Percentiles rank a stretch among this genome's conserved stretches.
These are phyloP conservation scores for Leccinum truebloodii DNA, from an alignment of 768 basidiomycete species.

Conservation along the genomic window DNA sequence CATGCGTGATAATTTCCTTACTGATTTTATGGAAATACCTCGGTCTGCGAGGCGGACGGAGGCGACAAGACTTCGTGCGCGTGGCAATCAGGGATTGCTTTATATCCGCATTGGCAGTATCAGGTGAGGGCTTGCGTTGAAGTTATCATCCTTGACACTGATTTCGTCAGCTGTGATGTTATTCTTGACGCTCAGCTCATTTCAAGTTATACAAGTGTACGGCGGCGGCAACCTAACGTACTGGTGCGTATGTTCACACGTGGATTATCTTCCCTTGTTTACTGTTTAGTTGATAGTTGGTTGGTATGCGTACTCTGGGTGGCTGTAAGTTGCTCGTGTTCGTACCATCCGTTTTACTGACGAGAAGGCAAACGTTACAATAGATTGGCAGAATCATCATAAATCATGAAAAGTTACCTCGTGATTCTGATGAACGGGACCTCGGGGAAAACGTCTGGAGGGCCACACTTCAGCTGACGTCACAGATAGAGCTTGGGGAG, in stretches of 20 bases:
- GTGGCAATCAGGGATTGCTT: slow-evolving; percentile 18
- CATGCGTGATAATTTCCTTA: slow-evolving; percentile 11
- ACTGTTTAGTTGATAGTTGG: slow-evolving; percentile 14
- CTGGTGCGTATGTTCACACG: slow-evolving; percentile 11
- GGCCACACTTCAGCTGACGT: neutral
- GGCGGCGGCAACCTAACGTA: slow-evolving; percentile 20
- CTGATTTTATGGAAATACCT: slow-evolving; percentile 19
- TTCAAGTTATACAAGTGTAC: slow-evolving; percentile 6
- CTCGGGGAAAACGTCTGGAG: neutral
- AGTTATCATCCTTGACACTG: neutral
- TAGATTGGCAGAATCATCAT: slow-evolving; percentile 20
- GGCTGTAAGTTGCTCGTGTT: slow-evolving; percentile 15
- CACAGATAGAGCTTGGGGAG: slow-evolving; percentile 2
- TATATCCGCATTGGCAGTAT: slow-evolving; percentile 6
- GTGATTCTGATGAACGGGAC: neutral
- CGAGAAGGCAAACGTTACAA: neutral
- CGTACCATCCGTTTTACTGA: neutral
- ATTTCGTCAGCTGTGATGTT: slow-evolving; percentile 13
- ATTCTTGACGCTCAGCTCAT: slow-evolving; percentile 17
- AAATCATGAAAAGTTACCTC: slow-evolving; percentile 10
- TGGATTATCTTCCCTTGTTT: neutral
- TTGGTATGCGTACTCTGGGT: slow-evolving; percentile 19
- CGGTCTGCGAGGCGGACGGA: slow-evolving; percentile 12
- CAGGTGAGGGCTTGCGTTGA: slow-evolving; percentile 6
- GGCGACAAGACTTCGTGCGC: neutral